phyloP scores from a whole-genome alignment of 2,329 filamentous ascomycete species.

The Dryadomyces quercivorus region DNA sequence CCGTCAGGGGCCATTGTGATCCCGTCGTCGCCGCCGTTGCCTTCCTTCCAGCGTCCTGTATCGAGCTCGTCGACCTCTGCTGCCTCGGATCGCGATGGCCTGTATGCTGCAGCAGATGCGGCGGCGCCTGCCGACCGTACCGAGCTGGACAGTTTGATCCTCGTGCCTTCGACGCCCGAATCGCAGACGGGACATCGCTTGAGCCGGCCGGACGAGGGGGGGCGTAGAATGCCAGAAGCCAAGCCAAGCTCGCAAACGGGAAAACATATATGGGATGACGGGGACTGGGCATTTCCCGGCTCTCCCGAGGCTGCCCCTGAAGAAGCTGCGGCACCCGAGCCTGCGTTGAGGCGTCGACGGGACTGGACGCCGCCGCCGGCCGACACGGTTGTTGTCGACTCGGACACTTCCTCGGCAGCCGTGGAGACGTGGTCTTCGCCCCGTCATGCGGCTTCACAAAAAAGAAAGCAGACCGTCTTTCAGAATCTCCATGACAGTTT shows the following conservation, averaged over 20 bases:
- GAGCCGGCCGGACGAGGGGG: background rate
- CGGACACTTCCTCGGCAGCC: constrained; percentile 19
- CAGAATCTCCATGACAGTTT: constrained; percentile 26
- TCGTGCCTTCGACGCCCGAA: background rate
- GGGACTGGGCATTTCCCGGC: background rate
- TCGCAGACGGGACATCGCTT: background rate
- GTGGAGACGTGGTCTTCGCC: constrained; percentile 16
- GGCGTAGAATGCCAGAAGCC: background rate
- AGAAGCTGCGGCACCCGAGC: constrained; percentile 19
- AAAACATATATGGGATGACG: background rate
- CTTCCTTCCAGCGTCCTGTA: background rate
- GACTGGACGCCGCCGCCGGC: constrained; percentile 55
- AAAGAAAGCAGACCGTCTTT: constrained; percentile 24
- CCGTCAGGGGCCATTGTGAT: constrained; percentile 1
- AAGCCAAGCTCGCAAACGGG: background rate
- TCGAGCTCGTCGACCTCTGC: background rate
- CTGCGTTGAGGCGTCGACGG: constrained; percentile 40
- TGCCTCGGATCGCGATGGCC: no score
- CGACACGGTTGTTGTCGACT: constrained; percentile 9
- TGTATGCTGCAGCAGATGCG: background rate
- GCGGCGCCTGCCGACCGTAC: no score
- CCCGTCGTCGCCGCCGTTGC: constrained; percentile 6
- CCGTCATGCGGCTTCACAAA: constrained; percentile 2
- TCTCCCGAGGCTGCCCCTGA: background rate
- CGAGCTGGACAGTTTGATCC: background rate